phyloP scores from a whole-genome alignment of 116 monocot species.

The Zostera marina region DNA sequence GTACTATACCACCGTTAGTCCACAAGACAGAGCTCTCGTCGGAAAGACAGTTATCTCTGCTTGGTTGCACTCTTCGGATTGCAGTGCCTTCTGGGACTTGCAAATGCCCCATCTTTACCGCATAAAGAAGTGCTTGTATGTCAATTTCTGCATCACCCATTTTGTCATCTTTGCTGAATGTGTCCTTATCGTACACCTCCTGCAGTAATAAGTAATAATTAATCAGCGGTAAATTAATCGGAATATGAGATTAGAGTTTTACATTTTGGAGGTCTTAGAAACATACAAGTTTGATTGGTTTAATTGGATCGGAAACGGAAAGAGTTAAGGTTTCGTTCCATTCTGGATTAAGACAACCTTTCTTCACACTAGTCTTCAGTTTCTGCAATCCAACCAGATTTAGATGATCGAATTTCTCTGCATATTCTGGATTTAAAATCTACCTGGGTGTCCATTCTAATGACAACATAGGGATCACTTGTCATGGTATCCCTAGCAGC shows the following conservation, averaged over 20 bases:
- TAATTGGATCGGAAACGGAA: constrained; percentile 31
- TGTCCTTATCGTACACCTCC: constrained; percentile 28
- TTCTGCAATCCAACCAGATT: constrained; percentile 20
- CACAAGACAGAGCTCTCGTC: constrained; percentile 31
- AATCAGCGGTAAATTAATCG: no score
- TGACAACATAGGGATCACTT: constrained; percentile 23
- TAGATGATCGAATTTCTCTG: no score
- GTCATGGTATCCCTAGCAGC: constrained; percentile 9
- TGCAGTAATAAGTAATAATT: not conserved
- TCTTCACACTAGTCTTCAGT: constrained; percentile 52
- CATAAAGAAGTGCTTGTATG: constrained; percentile 19
- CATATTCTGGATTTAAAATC: no score
- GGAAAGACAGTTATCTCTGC: constrained; percentile 26
- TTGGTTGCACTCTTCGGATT: constrained; percentile 20
- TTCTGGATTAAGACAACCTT: constrained; percentile 42
- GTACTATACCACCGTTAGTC: constrained; percentile 19
- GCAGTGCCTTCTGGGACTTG: constrained; percentile 17
- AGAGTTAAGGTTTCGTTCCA: constrained; percentile 79
- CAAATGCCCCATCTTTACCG: constrained; percentile 14
- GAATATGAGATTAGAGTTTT: no score
- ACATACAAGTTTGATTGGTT: constrained; percentile 43
- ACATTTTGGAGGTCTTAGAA: not conserved
- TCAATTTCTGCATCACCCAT: constrained; percentile 33
- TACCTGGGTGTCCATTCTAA: constrained; percentile 17
- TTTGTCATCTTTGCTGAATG: constrained; percentile 16